Percentiles rank a stretch among this genome's conserved stretches.
phyloP scores from a whole-genome alignment of 495 filamentous ascomycete genomes.

The Penicillium verhagenii region DNA sequence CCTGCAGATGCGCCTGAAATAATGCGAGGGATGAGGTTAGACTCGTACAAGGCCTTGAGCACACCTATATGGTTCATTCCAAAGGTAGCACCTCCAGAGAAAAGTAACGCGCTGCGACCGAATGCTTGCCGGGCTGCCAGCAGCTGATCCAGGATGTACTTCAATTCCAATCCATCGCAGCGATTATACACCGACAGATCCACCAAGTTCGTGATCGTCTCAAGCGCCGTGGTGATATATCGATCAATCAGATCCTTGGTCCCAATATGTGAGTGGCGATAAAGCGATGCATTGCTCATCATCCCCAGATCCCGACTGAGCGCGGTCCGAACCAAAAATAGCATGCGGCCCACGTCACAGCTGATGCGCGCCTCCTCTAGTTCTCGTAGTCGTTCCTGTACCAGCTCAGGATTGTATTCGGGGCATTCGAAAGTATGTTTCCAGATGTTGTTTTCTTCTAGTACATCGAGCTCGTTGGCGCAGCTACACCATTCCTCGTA shows the following conservation, averaged over 20 bases:
- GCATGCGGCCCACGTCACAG: slow-evolving; percentile 73
- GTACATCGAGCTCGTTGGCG: slow-evolving; percentile 75
- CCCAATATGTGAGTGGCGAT: slow-evolving; percentile 79
- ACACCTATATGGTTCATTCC: slow-evolving; percentile 97
- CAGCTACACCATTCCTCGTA: slow-evolving; percentile 58
- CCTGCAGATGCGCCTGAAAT: slow-evolving; percentile 93
- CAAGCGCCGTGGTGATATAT: slow-evolving; percentile 76
- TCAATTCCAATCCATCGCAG: slow-evolving; percentile 55
- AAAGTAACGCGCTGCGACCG: slow-evolving; percentile 79
- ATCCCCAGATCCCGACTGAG: slow-evolving; percentile 78
- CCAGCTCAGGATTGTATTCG: slow-evolving; percentile 69
- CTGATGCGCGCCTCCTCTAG: slow-evolving; percentile 73
- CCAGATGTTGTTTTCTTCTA: slow-evolving; percentile 83
- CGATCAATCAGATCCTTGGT: slow-evolving; percentile 84
- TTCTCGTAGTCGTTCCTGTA: slow-evolving; percentile 65
- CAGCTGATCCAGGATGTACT: slow-evolving; percentile 71
- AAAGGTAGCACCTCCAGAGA: slow-evolving; percentile 90
- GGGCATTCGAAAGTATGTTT: slow-evolving; percentile 62
- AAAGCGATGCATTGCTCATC: slow-evolving; percentile 81
- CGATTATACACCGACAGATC: slow-evolving; percentile 58
- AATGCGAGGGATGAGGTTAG: slow-evolving; percentile 77
- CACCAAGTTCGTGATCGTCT: slow-evolving; percentile 68
- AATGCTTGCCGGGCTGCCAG: slow-evolving; percentile 81
- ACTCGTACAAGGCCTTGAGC: slow-evolving; percentile 78
- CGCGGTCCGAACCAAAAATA: slow-evolving; percentile 77